phyloP scores from a whole-genome alignment of 2,329 filamentous ascomycete genomes.

The Cercospora canescens region DNA sequence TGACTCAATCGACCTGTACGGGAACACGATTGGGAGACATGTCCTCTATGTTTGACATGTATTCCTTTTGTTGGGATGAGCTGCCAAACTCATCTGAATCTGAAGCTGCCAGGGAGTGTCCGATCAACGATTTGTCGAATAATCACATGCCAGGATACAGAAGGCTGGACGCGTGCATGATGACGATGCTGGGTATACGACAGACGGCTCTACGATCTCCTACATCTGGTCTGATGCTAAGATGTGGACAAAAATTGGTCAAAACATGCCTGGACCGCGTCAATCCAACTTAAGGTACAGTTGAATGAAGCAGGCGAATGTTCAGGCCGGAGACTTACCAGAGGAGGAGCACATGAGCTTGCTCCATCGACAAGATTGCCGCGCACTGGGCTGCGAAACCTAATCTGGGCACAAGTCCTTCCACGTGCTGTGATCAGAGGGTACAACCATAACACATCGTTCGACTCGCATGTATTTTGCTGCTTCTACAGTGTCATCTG shows the following conservation, averaged over 20 bases:
- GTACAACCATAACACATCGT: background rate
- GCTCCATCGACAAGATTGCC: background rate
- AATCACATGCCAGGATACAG: background rate
- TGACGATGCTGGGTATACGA: slow-evolving; percentile 10
- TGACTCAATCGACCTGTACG: too few relatives aligned
- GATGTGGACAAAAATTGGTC: too few relatives aligned
- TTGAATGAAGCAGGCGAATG: background rate
- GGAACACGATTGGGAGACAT: too few relatives aligned
- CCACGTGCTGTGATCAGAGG: background rate
- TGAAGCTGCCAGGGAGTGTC: background rate
- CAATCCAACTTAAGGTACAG: too few relatives aligned
- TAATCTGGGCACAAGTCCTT: background rate
- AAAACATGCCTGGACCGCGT: too few relatives aligned
- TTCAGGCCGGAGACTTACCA: background rate
- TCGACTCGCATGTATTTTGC: background rate
- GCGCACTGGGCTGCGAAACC: background rate
- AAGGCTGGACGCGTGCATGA: slow-evolving; percentile 1
- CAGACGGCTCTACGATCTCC: slow-evolving; percentile 1
- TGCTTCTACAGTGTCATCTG: background rate
- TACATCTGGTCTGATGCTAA: slow-evolving; percentile 8
- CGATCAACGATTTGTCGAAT: background rate
- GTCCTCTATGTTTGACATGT: too few relatives aligned
- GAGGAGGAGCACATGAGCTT: background rate
- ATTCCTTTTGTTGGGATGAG: too few relatives aligned
- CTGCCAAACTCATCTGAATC: background rate